Evolutionary conservation across 176 grass and related monocot genomes (phyloP).

Genomic region (Zizania latifolia): DNA sequence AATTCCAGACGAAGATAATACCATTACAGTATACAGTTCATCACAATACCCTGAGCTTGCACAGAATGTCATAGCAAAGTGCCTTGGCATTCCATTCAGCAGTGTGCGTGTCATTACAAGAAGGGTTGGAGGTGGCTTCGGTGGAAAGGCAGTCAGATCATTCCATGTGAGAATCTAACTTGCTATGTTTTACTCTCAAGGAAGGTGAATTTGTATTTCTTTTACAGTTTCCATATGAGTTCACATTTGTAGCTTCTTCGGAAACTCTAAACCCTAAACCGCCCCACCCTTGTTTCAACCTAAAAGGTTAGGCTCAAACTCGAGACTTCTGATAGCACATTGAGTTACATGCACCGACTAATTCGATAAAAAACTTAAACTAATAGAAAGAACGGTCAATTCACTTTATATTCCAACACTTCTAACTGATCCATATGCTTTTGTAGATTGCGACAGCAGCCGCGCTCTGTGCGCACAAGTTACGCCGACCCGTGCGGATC

Average conservation of each 20-base stretch:
- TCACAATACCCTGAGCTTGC: slow-evolving; percentile 40
- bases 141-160: slow-evolving; percentile 43
- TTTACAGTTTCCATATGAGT: not conserved
- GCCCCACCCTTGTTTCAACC: no score
- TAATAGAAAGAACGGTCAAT: no score
- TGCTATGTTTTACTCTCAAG: not conserved
- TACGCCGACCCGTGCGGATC: slow-evolving; percentile 58
- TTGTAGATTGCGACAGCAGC: slow-evolving; percentile 59
- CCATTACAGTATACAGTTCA: slow-evolving; percentile 57
- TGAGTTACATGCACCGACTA: no score
- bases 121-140: slow-evolving; percentile 76
- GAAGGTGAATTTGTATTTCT: not conserved
- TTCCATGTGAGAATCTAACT: slow-evolving; percentile 29
- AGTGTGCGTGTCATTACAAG: slow-evolving; percentile 70
- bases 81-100: slow-evolving; percentile 54
- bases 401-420: no score
- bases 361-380: no score
- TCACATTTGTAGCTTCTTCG: no score
- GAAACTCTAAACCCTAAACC: no score
- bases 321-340: no score
- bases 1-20: slow-evolving; percentile 70
- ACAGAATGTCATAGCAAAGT: slow-evolving; percentile 49
- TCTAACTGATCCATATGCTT: not conserved
- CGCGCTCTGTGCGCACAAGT: slow-evolving; percentile 59
- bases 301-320: no score